Evolutionary conservation across 2,329 filamentous ascomycete species (phyloP), one percentile per base, ranked within the genome.

Genomic region (Phaeomoniella chlamydospora): DNA sequence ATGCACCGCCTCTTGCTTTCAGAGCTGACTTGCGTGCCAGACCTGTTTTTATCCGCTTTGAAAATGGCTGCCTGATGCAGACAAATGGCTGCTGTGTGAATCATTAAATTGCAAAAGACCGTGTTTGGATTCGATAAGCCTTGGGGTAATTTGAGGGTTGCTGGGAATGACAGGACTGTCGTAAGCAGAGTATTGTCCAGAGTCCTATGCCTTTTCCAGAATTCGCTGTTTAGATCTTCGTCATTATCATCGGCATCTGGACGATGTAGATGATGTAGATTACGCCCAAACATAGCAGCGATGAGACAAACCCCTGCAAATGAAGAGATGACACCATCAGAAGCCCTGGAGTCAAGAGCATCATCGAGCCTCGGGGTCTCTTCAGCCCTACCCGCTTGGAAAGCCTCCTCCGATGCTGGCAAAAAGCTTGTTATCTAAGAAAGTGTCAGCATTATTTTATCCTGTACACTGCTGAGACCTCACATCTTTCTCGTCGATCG

Each of bases 21-120:
- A 1, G 81, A 76, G 43, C 82, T 78, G 33, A 94, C 78, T 13
- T 80, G 77, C 1, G 71, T 64, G 1, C 84, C 77, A 41, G 94
- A 63, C 36, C 76, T 73, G 56, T 94, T 80, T 59, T 86, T 90
- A 49, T 96, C 88, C 0, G 87, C 86, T 54, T 94, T 96, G 68
- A 88, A 94, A 14, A 98, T 96, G 16, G 90, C 90, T 2, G 88
- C 90, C 60, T 98, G 90, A 51, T 98, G 90, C n/a, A 98, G 65
- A 55, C 88, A 96, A 37, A 98, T 96, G 2, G 85, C 86, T 1
- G 87, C 93, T 0, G 90, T 94, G 54, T 96, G 87, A 18, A 98
- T 85, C 52, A 83, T 86, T 85, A 98, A 94, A 49, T 96, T 96
- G 39, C 82, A 76, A 54, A 94, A 96, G 3, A 96, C 76, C 37